These are phyloP conservation scores for Alternaria metachromatica DNA, from an alignment of 2,329 filamentous ascomycete species.

Conservation along the genomic window DNA sequence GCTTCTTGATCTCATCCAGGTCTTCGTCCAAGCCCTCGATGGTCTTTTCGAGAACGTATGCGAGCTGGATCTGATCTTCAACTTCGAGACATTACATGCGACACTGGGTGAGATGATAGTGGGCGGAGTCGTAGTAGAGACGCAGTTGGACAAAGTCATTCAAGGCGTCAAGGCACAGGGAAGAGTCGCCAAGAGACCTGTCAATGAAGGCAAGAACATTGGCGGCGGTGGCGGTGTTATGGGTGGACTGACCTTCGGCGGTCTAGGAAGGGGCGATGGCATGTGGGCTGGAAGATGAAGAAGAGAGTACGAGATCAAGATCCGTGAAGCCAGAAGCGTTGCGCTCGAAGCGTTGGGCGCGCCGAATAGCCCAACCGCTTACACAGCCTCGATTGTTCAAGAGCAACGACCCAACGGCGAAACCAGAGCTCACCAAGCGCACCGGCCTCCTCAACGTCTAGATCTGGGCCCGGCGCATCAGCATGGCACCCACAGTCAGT, in stretches of 20 bases:
- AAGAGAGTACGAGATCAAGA: neutral
- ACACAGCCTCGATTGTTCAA: neutral
- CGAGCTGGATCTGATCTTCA: slow-evolving; percentile 98
- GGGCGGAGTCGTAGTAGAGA: slow-evolving; percentile 93
- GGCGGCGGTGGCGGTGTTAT: slow-evolving; percentile 26
- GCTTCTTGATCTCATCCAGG: slow-evolving; percentile 94
- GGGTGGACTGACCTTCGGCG: slow-evolving; percentile 31
- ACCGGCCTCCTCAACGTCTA: neutral
- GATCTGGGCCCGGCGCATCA: neutral
- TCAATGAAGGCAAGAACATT: slow-evolving; percentile 67
- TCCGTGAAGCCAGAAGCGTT: neutral
- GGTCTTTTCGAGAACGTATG: slow-evolving; percentile 98
- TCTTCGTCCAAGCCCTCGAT: slow-evolving; percentile 95
- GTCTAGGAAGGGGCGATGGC: slow-evolving; percentile 40
- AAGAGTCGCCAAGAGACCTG: slow-evolving; percentile 77
- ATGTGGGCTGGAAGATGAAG: slow-evolving; percentile 42
- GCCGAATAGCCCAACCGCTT: neutral
- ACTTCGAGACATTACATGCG: slow-evolving; percentile 95
- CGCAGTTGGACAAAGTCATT: slow-evolving; percentile 85
- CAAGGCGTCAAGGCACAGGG: slow-evolving; percentile 79
- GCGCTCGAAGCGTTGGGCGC: neutral
- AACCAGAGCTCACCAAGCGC: neutral
- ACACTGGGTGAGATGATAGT: slow-evolving; percentile 93
- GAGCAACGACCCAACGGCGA: neutral
- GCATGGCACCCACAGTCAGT: neutral